These are phyloP conservation scores for Geotrichum restrictum DNA, from an alignment of 1,139 yeast species.

Conservation along the genomic window DNA sequence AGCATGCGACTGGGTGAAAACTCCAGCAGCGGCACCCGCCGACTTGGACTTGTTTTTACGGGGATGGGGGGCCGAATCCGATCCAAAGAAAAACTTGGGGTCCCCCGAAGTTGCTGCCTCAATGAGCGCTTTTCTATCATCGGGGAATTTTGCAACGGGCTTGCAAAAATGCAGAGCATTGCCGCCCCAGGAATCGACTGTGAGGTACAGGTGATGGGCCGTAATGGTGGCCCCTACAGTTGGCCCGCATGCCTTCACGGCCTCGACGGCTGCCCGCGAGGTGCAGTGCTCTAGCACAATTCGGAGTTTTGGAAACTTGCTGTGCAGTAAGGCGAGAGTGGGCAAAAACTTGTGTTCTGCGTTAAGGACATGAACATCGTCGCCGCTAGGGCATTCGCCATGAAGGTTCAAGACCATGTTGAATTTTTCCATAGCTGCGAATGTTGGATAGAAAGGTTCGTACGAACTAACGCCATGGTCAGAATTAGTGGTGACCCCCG, in stretches of 20 bases:
- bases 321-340: conserved; percentile 73
- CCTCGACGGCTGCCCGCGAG: conserved; percentile 77
- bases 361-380: conserved; percentile 76
- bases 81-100: conserved; percentile 92
- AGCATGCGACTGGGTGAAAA: conserved; percentile 82
- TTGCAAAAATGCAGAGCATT: conserved; percentile 92
- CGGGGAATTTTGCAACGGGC: conserved; percentile 93
- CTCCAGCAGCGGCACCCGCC: conserved; percentile 93
- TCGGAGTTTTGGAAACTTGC: conserved; percentile 78
- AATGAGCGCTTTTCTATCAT: conserved; percentile 72
- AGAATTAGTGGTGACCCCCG: conserved; percentile 97
- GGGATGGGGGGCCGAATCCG: conserved; percentile 98
- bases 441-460: conserved; percentile 79
- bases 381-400: conserved; percentile 75
- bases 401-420: conserved; percentile 79
- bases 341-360: conserved; percentile 94
- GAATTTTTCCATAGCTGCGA: conserved; percentile 78
- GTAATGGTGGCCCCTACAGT: conserved; percentile 90
- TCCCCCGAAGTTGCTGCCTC: conserved; percentile 89
- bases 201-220: conserved; percentile 86
- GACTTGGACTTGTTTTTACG: conserved; percentile 69
- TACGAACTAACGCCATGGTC: conserved; percentile 90
- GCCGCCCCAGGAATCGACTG: conserved; percentile 96
- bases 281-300: conserved; percentile 95
- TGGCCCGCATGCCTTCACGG: conserved; percentile 65